Conservation (phyloP, 768 basidiomycete genomes). For the Lentinus brumalis region DNA sequence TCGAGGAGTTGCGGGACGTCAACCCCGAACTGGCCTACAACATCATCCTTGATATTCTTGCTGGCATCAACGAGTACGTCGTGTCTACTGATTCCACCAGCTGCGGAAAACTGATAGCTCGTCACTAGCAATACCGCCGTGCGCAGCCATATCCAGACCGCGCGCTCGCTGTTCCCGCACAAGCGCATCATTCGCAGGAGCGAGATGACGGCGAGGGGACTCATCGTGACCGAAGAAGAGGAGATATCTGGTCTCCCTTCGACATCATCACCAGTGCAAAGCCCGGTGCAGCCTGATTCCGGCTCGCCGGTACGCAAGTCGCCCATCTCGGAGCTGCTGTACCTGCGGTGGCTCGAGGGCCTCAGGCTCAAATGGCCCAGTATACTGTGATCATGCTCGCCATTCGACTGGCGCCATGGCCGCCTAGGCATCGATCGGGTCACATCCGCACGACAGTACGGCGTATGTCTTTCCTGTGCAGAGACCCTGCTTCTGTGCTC, state of each 20-base stretch:
- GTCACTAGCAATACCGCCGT: conserved; percentile 68
- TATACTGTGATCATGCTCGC: conserved; percentile 40
- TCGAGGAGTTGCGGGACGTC: conserved; percentile 78
- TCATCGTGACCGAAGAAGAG: conserved; percentile 83
- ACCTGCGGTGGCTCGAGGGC: conserved; percentile 95
- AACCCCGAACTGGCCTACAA: conserved; percentile 88
- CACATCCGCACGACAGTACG: neutral
- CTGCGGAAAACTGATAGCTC: conserved; percentile 2
- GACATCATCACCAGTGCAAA: conserved; percentile 33
- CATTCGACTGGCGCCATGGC: neutral
- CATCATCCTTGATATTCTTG: conserved; percentile 84
- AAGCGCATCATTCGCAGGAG: conserved; percentile 76
- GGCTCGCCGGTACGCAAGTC: conserved; percentile 60
- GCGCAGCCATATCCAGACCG: conserved; percentile 79
- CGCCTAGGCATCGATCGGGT: neutral
- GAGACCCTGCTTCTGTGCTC: neutral
- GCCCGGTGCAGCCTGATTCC: conserved; percentile 38
- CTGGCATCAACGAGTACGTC: conserved; percentile 89
- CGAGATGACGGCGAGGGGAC: conserved; percentile 82
- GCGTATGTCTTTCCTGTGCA: neutral
- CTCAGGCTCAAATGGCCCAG: conserved; percentile 89
- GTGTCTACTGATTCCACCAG: conserved; percentile 4
- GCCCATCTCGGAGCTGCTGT: conserved; percentile 94
- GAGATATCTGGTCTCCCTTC: conserved; percentile 57
- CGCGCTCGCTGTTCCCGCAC: conserved; percentile 81